Conservation (phyloP, 2,329 filamentous ascomycete species). For the Hirsutella rhossiliensis region DNA sequence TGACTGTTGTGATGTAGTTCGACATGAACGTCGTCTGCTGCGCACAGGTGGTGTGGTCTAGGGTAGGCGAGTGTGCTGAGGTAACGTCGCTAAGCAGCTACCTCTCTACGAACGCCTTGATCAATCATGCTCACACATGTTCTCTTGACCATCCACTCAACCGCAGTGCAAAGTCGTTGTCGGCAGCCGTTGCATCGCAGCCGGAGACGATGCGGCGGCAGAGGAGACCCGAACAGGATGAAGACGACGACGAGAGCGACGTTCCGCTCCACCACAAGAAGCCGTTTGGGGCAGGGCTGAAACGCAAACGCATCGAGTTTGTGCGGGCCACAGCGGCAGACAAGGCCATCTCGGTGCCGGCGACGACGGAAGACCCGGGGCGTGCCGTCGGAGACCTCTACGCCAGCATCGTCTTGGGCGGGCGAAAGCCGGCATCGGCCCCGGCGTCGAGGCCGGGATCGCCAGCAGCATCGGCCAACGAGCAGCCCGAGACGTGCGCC, state of each 20-base stretch:
- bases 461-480: neutral
- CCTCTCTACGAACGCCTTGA: too few species aligned
- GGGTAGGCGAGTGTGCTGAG: too few species aligned
- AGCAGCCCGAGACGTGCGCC: slow-evolving; percentile 13
- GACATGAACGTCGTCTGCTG: too few species aligned
- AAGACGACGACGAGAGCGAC: slow-evolving; percentile 21
- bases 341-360: slow-evolving; percentile 11
- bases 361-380: slow-evolving; percentile 8
- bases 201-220: neutral
- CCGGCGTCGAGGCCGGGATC: slow-evolving; percentile 1
- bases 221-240: slow-evolving; percentile 8
- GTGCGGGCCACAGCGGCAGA: slow-evolving; percentile 37
- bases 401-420: slow-evolving; percentile 51
- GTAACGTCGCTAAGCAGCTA: too few species aligned
- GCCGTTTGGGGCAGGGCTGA: slow-evolving; percentile 44
- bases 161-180: neutral
- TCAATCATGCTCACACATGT: too few species aligned
- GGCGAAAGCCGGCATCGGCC: neutral
- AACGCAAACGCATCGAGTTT: slow-evolving; percentile 42
- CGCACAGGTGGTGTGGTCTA: too few species aligned
- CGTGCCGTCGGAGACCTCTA: slow-evolving; percentile 45
- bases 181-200: neutral
- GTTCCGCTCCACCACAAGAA: slow-evolving; percentile 40
- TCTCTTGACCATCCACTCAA: too few species aligned
- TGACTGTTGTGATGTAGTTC: too few species aligned